Base-by-base conservation (phyloP, 768 basidiomycete species). In the Lactarius pseudohatsudake region DNA sequence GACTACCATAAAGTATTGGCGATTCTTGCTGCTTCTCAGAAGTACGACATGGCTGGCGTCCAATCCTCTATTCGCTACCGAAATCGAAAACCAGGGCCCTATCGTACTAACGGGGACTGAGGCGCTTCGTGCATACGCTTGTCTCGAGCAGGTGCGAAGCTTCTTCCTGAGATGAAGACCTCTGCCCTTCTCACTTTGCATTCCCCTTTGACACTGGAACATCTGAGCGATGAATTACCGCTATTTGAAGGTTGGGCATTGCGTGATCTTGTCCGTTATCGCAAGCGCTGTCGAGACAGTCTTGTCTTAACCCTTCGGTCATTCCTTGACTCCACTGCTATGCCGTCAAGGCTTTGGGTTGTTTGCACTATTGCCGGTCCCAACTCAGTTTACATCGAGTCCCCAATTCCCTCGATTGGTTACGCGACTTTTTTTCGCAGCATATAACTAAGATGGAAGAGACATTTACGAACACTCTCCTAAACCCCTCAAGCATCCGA, bases 31-130 rank as follows among this genome's bases (percentile, higher is more conserved):
- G 72, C 70, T 1, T 69, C 67, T 3, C 30, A 45, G 15, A 75
- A 75, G 58, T 75, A 73, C 59, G 58, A 72, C 26, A 70, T 75
- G 64, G 47, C 40, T 26, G 54, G 45, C 59, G 50, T 68, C 40
- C 41, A 43, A 53, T 61, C 60, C 4, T 61, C 47, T 18, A 32
- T 61, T 13, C 60, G 60, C 3, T n/a, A 36, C 32, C 10, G 22
- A 50, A n/a, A n/a, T 56, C 50, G 26, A 47, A 53, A n/a, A 54
- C 41, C 28, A 2, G 20, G 22, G 10, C 1, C 7, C 53, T 62
- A 53, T 38, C 32, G 22, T 45, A 54, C 20, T 20, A 22, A 56
- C 62, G 59, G 54, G 50, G 57, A 8, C 26, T 8, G 22, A 62
- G 47, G 64, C 69, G 1, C 59, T 43, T 43, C 61, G 40, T 43